These are phyloP conservation scores for Dioscorea alata DNA, from an alignment of 106 monocot species.

Conservation along the genomic window DNA sequence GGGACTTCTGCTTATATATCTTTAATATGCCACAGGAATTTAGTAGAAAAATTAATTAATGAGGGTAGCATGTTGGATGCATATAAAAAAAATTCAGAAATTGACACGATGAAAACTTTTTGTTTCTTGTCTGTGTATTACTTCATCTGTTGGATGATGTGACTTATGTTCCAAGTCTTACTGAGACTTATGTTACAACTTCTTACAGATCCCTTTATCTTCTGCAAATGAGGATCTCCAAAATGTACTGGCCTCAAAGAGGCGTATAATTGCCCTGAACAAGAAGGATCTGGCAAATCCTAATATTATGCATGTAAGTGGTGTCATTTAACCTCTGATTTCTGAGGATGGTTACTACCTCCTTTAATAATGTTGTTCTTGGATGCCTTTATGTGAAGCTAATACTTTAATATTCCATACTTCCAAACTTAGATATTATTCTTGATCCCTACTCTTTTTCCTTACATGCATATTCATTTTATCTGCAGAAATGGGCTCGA, in stretches of 20 bases:
- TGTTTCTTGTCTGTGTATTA: neutral
- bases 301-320: conserved; percentile 81
- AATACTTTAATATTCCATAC: neutral
- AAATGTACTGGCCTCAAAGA: conserved; percentile 48
- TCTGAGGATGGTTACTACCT: too few species aligned
- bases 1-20: too few species aligned
- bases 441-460: neutral
- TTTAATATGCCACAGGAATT: too few species aligned
- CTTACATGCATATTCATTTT: conserved; percentile 3
- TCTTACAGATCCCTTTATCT: conserved; percentile 78
- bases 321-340: neutral
- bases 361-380: neutral
- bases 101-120: neutral
- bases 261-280: conserved; percentile 84
- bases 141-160: neutral
- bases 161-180: neutral
- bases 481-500: conserved; percentile 55
- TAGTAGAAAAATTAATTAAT: too few species aligned
- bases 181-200: neutral
- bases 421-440: neutral
- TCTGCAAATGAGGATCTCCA: conserved; percentile 91
- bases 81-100: neutral
- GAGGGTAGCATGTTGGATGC: neutral
- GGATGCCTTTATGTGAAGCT: neutral
- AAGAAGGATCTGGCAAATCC: conserved; percentile 96